Conservation (phyloP, 129 eudicot genomes). For the Silybum marianum region DNA sequence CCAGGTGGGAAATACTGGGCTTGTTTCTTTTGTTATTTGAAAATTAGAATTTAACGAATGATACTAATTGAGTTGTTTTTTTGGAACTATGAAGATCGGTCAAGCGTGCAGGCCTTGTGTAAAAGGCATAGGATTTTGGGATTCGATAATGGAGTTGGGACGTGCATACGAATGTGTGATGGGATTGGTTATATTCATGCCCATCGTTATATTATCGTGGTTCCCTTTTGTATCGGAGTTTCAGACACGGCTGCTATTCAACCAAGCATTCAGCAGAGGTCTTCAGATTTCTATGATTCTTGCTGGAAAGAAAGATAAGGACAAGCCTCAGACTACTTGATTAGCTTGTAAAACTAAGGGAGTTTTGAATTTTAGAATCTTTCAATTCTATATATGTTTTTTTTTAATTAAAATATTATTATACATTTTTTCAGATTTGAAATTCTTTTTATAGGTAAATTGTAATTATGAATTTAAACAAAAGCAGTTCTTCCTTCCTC, state of each 20-base stretch:
- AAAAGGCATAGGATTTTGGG: slow-evolving; percentile 85
- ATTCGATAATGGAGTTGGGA: slow-evolving; percentile 83
- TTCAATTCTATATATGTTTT: slow-evolving; percentile 9
- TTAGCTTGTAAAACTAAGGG: slow-evolving; percentile 12
- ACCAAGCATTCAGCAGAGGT: slow-evolving; percentile 97
- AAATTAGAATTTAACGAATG: background rate
- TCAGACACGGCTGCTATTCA: slow-evolving; percentile 81
- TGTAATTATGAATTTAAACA: slow-evolving; percentile 28
- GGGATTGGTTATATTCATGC: slow-evolving; percentile 82
- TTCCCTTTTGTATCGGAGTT: slow-evolving; percentile 93
- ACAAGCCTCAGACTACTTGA: slow-evolving; percentile 25
- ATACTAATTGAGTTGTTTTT: slow-evolving; percentile 12
- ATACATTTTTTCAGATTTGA: background rate
- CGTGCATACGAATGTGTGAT: slow-evolving; percentile 83
- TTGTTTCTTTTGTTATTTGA: background rate
- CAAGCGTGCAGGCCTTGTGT: slow-evolving; percentile 80
- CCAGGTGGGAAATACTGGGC: too few species aligned
- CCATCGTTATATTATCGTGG: slow-evolving; percentile 82
- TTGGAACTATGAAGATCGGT: slow-evolving; percentile 51
- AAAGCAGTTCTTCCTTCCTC: background rate
- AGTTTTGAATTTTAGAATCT: slow-evolving; percentile 25
- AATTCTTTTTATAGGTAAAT: slow-evolving; percentile 9
- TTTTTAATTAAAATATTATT: background rate
- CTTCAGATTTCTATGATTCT: slow-evolving; percentile 98
- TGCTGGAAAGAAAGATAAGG: slow-evolving; percentile 73